Percentiles rank a stretch among this genome's conserved stretches.
These are phyloP conservation scores for Cercophora sp. DNA, from an alignment of 495 filamentous ascomycete species.

Conservation along the genomic window DNA sequence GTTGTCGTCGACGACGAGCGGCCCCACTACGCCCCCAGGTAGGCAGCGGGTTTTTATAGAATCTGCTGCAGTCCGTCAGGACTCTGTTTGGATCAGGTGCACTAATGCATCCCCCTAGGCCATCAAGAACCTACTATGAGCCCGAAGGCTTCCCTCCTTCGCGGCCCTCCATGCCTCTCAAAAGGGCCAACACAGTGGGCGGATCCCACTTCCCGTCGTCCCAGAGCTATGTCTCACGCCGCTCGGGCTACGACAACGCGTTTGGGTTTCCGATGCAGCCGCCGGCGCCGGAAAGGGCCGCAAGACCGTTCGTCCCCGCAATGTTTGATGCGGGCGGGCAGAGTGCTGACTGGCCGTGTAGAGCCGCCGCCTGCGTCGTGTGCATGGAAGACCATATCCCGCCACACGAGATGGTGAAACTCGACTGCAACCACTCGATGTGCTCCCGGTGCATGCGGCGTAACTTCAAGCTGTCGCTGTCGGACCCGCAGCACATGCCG, in stretches of 20 bases:
- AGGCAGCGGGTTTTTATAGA: conserved; percentile 1
- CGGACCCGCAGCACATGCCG: conserved; percentile 74
- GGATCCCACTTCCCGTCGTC: conserved; percentile 35
- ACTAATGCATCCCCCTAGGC: conserved; percentile 24
- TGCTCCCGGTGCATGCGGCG: conserved; percentile 69
- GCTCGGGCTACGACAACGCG: conserved; percentile 31
- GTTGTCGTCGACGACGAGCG: conserved; percentile 28
- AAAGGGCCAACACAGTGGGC: conserved; percentile 32
- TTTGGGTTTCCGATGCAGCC: conserved; percentile 28
- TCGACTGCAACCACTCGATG: conserved; percentile 74
- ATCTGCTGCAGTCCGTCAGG: neutral
- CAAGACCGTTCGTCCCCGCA: conserved; percentile 31
- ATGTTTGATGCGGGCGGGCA: neutral
- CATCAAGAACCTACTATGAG: conserved; percentile 35
- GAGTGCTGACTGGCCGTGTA: conserved; percentile 30
- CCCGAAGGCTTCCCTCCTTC: conserved; percentile 29
- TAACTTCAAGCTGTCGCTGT: conserved; percentile 67
- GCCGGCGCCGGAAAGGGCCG: conserved; percentile 24
- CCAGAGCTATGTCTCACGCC: conserved; percentile 37
- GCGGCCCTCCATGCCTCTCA: conserved; percentile 23
- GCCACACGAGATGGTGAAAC: conserved; percentile 56
- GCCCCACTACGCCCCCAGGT: conserved; percentile 36
- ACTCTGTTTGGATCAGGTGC: neutral
- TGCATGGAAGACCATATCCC: conserved; percentile 63
- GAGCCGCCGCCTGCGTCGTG: conserved; percentile 63